Evolutionary conservation across 331 rosid genomes (phyloP).

Genomic region (Saraca asoca): DNA sequence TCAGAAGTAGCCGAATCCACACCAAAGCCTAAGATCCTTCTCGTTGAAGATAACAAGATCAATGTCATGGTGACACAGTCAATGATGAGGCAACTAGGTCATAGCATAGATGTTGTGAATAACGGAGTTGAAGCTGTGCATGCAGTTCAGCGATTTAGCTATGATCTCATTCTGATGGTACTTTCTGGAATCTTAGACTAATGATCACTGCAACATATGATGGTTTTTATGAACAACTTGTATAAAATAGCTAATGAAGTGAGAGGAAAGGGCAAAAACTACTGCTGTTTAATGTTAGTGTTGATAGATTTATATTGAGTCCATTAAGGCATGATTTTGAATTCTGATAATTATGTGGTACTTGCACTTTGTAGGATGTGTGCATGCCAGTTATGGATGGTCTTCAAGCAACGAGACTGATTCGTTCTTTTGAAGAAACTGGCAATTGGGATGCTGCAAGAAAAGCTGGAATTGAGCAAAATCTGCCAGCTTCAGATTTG

Average conservation of each 20-base stretch:
- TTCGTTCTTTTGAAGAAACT: constrained; percentile 82
- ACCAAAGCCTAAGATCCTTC: constrained; percentile 70
- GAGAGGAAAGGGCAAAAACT: background rate
- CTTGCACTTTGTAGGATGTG: constrained; percentile 65
- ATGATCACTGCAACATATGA: background rate
- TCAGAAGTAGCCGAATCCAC: constrained; percentile 38
- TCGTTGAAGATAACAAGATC: constrained; percentile 92
- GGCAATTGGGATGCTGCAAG: constrained; percentile 86
- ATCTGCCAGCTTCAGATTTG: constrained; percentile 30
- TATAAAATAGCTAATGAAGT: background rate
- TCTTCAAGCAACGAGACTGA: constrained; percentile 84
- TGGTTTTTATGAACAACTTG: background rate
- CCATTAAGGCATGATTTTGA: background rate
- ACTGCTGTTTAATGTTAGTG: background rate
- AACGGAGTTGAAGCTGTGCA: constrained; percentile 84
- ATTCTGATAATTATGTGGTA: background rate
- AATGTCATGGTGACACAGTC: constrained; percentile 88
- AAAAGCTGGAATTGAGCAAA: constrained; percentile 63
- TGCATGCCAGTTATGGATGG: constrained; percentile 97
- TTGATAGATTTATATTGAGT: background rate
- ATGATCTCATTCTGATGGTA: constrained; percentile 85
- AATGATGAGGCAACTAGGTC: constrained; percentile 92
- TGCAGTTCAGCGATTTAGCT: constrained; percentile 61
- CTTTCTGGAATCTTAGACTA: constrained; percentile 28
- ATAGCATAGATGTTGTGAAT: constrained; percentile 74